Evolutionary conservation across 2,329 filamentous ascomycete genomes (phyloP).

Genomic region (Atkinsonella hypoxylon): DNA sequence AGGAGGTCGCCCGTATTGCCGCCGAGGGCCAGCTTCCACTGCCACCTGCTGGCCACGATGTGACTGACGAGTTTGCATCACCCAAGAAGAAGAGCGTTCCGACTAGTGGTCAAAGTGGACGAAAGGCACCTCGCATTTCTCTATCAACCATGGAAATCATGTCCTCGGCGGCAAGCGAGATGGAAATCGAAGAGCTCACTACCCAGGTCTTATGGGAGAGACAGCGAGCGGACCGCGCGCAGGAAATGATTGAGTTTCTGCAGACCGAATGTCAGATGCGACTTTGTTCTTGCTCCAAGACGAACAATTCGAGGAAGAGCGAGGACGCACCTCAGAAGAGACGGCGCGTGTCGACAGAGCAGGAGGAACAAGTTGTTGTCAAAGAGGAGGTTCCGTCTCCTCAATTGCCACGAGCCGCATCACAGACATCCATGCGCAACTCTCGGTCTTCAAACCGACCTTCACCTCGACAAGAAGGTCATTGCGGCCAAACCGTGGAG

Average conservation of each 20-base stretch:
- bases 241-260: constrained; percentile 65
- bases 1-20: constrained; percentile 61
- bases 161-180: constrained; percentile 42
- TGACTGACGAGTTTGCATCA: constrained; percentile 50
- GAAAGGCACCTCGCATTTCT: constrained; percentile 32
- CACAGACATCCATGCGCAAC: not conserved
- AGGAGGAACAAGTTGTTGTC: constrained; percentile 1
- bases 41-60: constrained; percentile 34
- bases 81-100: constrained; percentile 35
- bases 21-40: constrained; percentile 59
- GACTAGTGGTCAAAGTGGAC: constrained; percentile 17
- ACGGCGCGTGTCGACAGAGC: constrained; percentile 7
- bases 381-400: constrained; percentile 22
- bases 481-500: not conserved
- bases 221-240: constrained; percentile 53
- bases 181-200: constrained; percentile 46
- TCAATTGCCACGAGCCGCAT: constrained; percentile 11
- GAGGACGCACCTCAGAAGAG: constrained; percentile 10
- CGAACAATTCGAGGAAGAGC: constrained; percentile 10
- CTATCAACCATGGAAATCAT: constrained; percentile 37
- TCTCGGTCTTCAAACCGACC: not conserved
- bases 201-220: constrained; percentile 44
- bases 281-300: constrained; percentile 49
- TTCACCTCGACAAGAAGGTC: not conserved
- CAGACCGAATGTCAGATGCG: constrained; percentile 61